Conservation (phyloP, 768 basidiomycete species). For the Porphyrellus cyaneotinctus region DNA sequence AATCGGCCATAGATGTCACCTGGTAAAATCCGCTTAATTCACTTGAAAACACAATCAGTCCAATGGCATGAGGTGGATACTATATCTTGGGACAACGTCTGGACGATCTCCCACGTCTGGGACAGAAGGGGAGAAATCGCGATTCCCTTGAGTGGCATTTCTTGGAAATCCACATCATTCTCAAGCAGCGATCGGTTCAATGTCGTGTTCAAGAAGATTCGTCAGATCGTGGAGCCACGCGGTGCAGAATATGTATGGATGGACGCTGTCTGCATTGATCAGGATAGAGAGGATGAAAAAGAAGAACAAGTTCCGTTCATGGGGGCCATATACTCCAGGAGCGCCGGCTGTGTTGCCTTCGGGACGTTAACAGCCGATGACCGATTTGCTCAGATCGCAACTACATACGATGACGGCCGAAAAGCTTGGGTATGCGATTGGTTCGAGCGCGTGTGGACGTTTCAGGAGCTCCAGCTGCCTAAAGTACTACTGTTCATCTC, state of each 20-base stretch:
- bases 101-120: slow-evolving; percentile 11
- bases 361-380: background rate
- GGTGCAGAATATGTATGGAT: slow-evolving; percentile 9
- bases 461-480: slow-evolving; percentile 12
- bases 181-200: slow-evolving; percentile 6
- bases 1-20: background rate
- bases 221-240: background rate
- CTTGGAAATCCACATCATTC: slow-evolving; percentile 3
- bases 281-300: background rate
- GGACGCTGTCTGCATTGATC: slow-evolving; percentile 8
- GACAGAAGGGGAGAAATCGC: background rate
- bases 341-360: slow-evolving; percentile 10
- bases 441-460: slow-evolving; percentile 16
- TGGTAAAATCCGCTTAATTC: background rate
- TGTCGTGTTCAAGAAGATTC: background rate
- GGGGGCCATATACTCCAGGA: slow-evolving; percentile 4
- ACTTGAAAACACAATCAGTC: background rate
- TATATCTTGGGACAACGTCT: slow-evolving; percentile 3
- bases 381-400: background rate
- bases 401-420: slow-evolving; percentile 1
- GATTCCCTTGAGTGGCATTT: slow-evolving; percentile 1
- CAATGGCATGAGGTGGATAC: background rate
- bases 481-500: slow-evolving; percentile 7
- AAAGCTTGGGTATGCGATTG: slow-evolving; percentile 13
- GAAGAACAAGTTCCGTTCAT: slow-evolving; percentile 6